Evolutionary conservation across 257 asterid species (phyloP).

Genomic region (Solanum paucissectum): DNA sequence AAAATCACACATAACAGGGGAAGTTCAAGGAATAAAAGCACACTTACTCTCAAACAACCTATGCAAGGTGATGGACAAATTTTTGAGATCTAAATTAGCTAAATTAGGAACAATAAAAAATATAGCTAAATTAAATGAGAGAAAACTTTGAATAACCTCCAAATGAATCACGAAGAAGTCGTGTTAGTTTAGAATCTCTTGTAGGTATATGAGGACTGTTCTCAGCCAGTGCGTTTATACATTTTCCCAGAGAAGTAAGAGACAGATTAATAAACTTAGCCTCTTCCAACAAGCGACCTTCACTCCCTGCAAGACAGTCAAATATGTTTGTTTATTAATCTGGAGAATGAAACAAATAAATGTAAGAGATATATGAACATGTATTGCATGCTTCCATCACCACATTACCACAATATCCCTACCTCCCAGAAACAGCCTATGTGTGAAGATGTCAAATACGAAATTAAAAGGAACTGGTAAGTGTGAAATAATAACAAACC

Average conservation of each 20-base stretch:
- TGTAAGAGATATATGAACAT: neutral
- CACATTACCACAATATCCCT: neutral
- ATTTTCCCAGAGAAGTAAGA: constrained; percentile 75
- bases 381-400: neutral
- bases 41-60: neutral
- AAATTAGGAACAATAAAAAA: neutral
- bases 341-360: neutral
- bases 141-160: constrained; percentile 42
- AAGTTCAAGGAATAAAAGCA: neutral
- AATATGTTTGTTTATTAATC: neutral
- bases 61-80: neutral
- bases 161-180: constrained; percentile 89
- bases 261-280: constrained; percentile 89
- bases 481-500: constrained; percentile 31
- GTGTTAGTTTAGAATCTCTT: constrained; percentile 82
- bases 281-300: constrained; percentile 79
- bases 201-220: constrained; percentile 87
- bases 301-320: constrained; percentile 54
- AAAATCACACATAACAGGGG: neutral
- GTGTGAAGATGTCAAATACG: neutral
- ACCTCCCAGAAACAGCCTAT: neutral
- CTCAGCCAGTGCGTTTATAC: constrained; percentile 89
- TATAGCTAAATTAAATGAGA: neutral
- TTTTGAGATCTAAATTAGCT: neutral
- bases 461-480: neutral